Base-by-base conservation (phyloP, 257 asterid species). In the Solanum medicagineum region DNA sequence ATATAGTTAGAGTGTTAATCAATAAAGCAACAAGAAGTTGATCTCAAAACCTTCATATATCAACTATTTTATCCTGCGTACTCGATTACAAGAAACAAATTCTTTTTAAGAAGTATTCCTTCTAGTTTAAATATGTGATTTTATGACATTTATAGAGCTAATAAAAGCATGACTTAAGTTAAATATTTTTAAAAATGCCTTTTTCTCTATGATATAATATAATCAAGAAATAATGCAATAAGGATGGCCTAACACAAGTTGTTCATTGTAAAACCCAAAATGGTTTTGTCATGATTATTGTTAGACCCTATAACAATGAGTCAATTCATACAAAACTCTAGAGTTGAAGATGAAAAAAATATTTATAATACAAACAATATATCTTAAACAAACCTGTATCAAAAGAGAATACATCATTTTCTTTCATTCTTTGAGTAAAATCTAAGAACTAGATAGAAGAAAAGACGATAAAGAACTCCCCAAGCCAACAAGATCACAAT, bases 361-460 rank as follows among this genome's bases (percentile, higher is more conserved):
- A 47, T 7, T 74, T 22, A 3, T 22, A 47, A 22, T 74, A 75
- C 60, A 24, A 77, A 24, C 17, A 51, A 49, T 75, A 44, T 45
- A 73, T 12, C 16, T 73, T n/a, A 10, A 71, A n/a, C 55, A 44
- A 71, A 20, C 56, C 14, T 71, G 11, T 71, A 73, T 44, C 2
- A 36, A 44, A 26, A 8, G 20, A 75, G 5, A 5, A 5, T 24
- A 5, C 81, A 86, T 92, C 89, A 93, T 87, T 93, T 91, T 68
- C 94, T 87, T 85, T 85, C 92, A 65, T 91, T 93, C 90, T 93
- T 93, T 85, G 94, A 93, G 83, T 93, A 89, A 75, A 93, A 93
- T 62, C 94, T 89, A 75, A 93, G 92, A 83, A 93, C 94, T 62
- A 91, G 83, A 36, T 93, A 93, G 88, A 93, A 93, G 79, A 90